Percentiles rank a stretch among this genome's conserved stretches.
Evolutionary conservation across 352 stramenopile species (phyloP).

Genomic region (Phytophthora idaei): DNA sequence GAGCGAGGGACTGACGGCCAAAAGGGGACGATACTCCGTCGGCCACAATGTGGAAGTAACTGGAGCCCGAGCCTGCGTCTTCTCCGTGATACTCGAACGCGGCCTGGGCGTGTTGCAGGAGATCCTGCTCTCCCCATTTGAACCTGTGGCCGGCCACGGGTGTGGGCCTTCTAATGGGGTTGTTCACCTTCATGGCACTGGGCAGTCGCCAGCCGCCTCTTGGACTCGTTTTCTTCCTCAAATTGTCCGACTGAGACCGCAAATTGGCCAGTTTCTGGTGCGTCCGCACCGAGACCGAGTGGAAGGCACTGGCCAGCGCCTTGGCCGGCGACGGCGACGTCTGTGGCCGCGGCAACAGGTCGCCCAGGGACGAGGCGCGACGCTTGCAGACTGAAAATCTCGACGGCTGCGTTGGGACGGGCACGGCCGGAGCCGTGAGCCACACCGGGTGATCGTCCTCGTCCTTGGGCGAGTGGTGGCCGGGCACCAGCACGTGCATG

Average conservation of each 20-base stretch:
- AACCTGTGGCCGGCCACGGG: slow-evolving; percentile 20
- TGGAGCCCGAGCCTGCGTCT: slow-evolving; percentile 60
- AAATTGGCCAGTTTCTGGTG: slow-evolving; percentile 49
- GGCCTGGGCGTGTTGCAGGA: slow-evolving; percentile 50
- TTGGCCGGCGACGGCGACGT: slow-evolving; percentile 35
- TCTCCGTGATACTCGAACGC: slow-evolving; percentile 67
- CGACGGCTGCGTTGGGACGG: slow-evolving; percentile 10
- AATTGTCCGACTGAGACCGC: slow-evolving; percentile 48
- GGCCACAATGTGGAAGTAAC: slow-evolving; percentile 80
- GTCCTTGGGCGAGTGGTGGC: slow-evolving; percentile 6
- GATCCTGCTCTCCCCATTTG: slow-evolving; percentile 35
- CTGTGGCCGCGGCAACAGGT: slow-evolving; percentile 41
- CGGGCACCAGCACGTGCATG: slow-evolving; percentile 11
- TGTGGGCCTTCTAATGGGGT: slow-evolving; percentile 26
- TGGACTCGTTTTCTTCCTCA: slow-evolving; percentile 36
- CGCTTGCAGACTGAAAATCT: slow-evolving; percentile 44
- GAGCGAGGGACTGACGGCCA: slow-evolving; percentile 35
- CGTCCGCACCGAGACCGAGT: slow-evolving; percentile 43
- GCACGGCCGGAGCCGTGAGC: slow-evolving; percentile 16
- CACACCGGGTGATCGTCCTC: slow-evolving; percentile 22
- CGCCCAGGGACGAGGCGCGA: slow-evolving; percentile 56
- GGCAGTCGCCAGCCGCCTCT: slow-evolving; percentile 36
- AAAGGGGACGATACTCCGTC: slow-evolving; percentile 79
- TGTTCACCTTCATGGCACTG: slow-evolving; percentile 34
- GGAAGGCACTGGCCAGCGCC: slow-evolving; percentile 51